Conservation (phyloP, 2,329 filamentous ascomycete genomes). For the Geoglossum cookeanum region DNA sequence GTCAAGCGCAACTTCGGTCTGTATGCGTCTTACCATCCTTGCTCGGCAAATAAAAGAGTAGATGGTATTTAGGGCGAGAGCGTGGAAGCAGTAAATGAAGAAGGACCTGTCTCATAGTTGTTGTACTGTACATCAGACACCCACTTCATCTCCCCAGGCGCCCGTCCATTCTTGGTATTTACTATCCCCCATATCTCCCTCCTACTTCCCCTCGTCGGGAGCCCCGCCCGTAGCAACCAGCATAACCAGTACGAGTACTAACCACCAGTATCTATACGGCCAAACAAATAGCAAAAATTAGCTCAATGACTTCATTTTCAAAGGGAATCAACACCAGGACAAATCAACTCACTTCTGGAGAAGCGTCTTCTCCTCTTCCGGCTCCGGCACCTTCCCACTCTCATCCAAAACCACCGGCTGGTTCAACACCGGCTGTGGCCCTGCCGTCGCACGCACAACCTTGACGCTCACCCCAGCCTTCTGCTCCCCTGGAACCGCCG, state of each 20-base stretch:
- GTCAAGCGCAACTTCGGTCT: too few species aligned
- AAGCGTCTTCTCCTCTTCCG: constrained; percentile 41
- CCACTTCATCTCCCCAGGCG: too few species aligned
- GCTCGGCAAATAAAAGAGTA: too few species aligned
- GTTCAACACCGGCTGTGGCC: constrained; percentile 40
- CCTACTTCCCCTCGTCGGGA: constrained; percentile 14
- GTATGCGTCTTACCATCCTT: too few species aligned
- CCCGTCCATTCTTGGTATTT: too few species aligned
- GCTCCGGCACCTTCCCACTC: constrained; percentile 37
- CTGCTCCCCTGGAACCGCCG: neutral
- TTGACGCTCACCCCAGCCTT: constrained; percentile 25
- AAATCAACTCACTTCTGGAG: constrained; percentile 41
- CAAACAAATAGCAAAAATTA: neutral
- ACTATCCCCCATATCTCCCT: neutral
- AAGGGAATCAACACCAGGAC: neutral
- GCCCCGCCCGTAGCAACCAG: constrained; percentile 35
- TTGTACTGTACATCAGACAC: too few species aligned
- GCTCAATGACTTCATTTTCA: neutral
- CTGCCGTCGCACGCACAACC: constrained; percentile 28
- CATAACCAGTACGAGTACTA: constrained; percentile 34
- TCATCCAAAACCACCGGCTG: constrained; percentile 42
- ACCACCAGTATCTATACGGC: constrained; percentile 43
- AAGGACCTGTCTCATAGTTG: too few species aligned
- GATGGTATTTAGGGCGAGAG: too few species aligned
- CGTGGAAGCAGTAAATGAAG: too few species aligned